Evolutionary conservation across 495 filamentous ascomycete species (phyloP), one percentile per base, ranked within the genome.

Genomic region (Clavariopsis aquatica): DNA sequence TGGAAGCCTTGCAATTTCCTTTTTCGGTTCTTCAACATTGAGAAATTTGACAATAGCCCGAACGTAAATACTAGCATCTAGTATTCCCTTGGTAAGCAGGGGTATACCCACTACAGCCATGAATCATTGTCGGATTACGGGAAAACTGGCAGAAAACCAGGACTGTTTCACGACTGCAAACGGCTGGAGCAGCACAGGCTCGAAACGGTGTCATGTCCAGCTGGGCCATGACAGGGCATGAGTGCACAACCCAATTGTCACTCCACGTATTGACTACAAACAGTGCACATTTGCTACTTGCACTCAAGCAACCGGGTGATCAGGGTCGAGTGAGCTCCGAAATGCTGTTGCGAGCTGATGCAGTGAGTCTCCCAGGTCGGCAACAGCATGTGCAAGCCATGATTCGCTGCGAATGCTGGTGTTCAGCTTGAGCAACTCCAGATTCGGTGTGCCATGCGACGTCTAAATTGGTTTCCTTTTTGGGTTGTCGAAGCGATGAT

Each of bases 351-450:
- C 46, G 17, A 66, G 64, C 57, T 51, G 61, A 28, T 49, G 53
- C 61, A 53, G 61, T 57, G 60, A 46, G 53, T 49, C 19, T 41
- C 31, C 8, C 17, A 58, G 53, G 61, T 13, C 31, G 49, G 36
- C 23, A 47, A 19, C 12, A 8, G 17, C 57, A 38, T 27, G 31
- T 43, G 29, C 34, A 17, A 41, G 13, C 29, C 19, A 22, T 51
- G 24, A 57, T 64, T 57, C 23, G 61, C 43, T 52, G 45, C 31
- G 52, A 51, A 29, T 52, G 43, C 9, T 51, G 15, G 61, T 57
- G 52, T 62, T 61, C 57, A 62, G 49, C 57, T 66, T 52, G 49
- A 28, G 45, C 36, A 46, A 45, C 38, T n/a, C 29, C n/a, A 52
- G 31, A 66, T 55, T 66, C 34, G 64, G 19, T 26, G 55, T 56